Conservation (phyloP, 1,139 yeast species). For the Kodamaea arcana region DNA sequence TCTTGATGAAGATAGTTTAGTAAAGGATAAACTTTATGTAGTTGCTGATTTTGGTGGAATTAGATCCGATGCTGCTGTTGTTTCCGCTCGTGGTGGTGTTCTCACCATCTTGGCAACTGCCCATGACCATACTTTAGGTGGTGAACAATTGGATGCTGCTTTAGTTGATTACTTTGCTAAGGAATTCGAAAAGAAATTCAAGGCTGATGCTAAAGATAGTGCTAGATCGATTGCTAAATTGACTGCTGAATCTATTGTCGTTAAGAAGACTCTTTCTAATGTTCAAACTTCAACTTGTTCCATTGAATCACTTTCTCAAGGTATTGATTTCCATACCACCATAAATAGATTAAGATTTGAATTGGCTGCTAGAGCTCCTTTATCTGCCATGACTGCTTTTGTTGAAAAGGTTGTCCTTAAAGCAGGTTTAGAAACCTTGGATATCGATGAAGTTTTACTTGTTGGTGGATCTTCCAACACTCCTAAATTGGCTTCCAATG, state of each 20-base stretch:
- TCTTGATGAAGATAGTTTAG: constrained; percentile 50
- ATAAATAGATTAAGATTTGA: constrained; percentile 95
- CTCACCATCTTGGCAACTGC: constrained; percentile 84
- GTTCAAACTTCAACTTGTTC: constrained; percentile 88
- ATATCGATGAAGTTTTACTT: constrained; percentile 84
- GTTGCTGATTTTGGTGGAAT: constrained; percentile 98
- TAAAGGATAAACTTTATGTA: constrained; percentile 75
- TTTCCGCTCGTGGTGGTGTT: constrained; percentile 91
- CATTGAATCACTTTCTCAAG: constrained; percentile 91
- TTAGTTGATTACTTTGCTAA: constrained; percentile 81
- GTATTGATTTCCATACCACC: constrained; percentile 87
- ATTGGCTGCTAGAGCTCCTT: constrained; percentile 75
- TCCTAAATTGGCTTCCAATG: constrained; percentile 81
- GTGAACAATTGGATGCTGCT: constrained; percentile 77
- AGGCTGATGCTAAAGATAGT: constrained; percentile 75
- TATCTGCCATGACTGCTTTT: constrained; percentile 71
- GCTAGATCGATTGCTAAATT: constrained; percentile 88
- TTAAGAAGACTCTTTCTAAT: constrained; percentile 89
- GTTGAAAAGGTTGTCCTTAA: constrained; percentile 71
- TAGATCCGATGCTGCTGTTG: constrained; percentile 93
- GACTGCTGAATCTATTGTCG: constrained; percentile 74
- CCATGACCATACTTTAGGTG: constrained; percentile 83
- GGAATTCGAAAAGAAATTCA: constrained; percentile 88
- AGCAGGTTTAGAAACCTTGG: constrained; percentile 82
- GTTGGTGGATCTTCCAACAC: constrained; percentile 93